Base-by-base conservation (phyloP, 139 green algal genomes). In the Coelastrella sp. region DNA sequence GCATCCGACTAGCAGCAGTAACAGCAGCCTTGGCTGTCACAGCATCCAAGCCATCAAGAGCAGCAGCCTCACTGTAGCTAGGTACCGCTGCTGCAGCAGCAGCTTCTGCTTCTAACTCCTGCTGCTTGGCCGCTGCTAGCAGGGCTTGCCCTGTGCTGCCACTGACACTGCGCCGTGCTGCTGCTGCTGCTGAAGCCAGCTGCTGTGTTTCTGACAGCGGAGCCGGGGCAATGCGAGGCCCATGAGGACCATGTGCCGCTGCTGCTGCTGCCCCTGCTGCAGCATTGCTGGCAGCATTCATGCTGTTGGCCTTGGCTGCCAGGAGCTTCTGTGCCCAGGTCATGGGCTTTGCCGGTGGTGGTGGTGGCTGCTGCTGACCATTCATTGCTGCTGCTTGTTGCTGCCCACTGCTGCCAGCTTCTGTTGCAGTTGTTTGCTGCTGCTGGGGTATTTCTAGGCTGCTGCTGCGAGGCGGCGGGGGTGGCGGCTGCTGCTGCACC, bases 271-370 rank as follows among this genome's bases (percentile, higher is more conserved):
- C 83, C 60, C 66, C 10, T 47, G 82, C 82, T 78, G 65, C 65
- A 23, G 82, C 56, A 19, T 7, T 75, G 59, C 60, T 58, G 59
- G 59, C 3, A 16, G 17, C 3, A 54, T 32, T 87, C 64, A 32
- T 59, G 68, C 83, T 56, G 68, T 32, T 80, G 83, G 19, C 66
- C 32, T 80, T 68, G 19, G 81, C 61, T 56, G 5, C 57, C 20
- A 68, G 83, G 47, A 88, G 66, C 83, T 88, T 88, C 68, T 88
- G 83, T 13, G 83, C 83, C 83, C 83, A 88, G 56, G 83, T 88
- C 68, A 88, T 66, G 7, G 83, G 83, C 83, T 88, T 88, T 5
- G 83, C 83, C 23, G 83, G 68, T 23, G 59, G 61, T n/a, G 80
- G 19, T 13, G 71, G 83, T 56, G 64, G 83, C 83, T 88, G 65